Conservation (phyloP, 108 stramenopile genomes). For the Asterionellopsis glacialis region DNA sequence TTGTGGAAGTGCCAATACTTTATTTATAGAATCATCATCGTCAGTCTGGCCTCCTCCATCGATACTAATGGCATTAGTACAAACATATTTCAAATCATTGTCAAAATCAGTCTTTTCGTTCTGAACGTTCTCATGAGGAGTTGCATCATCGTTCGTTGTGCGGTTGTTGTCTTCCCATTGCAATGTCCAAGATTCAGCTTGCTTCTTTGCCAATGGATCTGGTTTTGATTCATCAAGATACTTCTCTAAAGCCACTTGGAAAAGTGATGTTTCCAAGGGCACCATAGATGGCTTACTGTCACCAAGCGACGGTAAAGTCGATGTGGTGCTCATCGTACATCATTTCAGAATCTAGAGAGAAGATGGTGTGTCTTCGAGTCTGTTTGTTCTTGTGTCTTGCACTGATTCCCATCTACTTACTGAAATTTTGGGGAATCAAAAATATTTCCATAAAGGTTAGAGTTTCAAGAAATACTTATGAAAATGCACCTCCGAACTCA, state of each 20-base stretch:
- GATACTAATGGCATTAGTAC: not conserved
- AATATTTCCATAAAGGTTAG: too few relatives aligned
- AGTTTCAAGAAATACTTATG: too few relatives aligned
- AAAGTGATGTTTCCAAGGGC: slow-evolving; percentile 7
- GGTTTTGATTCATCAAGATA: slow-evolving; percentile 61
- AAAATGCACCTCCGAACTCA: too few relatives aligned
- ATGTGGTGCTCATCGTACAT: too few relatives aligned
- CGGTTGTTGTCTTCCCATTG: slow-evolving; percentile 35
- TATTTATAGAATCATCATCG: not conserved
- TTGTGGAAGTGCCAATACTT: not conserved
- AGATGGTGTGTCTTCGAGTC: too few relatives aligned
- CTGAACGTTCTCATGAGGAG: not conserved
- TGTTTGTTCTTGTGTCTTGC: too few relatives aligned
- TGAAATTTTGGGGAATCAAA: too few relatives aligned
- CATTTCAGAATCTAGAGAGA: too few relatives aligned
- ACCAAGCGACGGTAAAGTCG: too few relatives aligned
- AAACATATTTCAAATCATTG: not conserved
- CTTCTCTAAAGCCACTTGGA: slow-evolving; percentile 27
- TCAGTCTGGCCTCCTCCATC: too few relatives aligned
- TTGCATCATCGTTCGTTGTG: not conserved
- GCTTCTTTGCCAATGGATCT: slow-evolving; percentile 47
- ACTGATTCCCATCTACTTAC: too few relatives aligned
- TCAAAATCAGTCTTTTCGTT: not conserved
- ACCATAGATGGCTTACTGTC: too few relatives aligned
- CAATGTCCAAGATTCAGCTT: slow-evolving; percentile 41